Percentiles rank a stretch among this genome's conserved stretches.
These are phyloP conservation scores for Rhododendron griersonianum DNA, from an alignment of 148 eudicot genomes.

Conservation along the genomic window DNA sequence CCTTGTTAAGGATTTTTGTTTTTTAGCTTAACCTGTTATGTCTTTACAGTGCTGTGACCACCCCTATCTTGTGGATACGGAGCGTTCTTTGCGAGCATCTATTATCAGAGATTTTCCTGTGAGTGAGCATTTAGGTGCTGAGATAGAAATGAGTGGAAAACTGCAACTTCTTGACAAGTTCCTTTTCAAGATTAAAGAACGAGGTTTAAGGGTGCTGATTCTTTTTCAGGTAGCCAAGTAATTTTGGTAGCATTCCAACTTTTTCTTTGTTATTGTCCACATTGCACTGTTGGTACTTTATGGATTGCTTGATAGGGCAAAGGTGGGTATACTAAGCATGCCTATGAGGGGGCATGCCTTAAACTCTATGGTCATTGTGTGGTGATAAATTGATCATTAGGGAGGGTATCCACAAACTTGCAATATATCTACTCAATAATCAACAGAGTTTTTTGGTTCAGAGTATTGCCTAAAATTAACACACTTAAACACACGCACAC, in stretches of 20 bases:
- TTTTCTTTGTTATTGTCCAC: not conserved
- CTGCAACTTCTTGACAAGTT: constrained; percentile 57
- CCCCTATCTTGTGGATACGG: constrained; percentile 60
- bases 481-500: not conserved
- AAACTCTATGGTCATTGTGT: not conserved
- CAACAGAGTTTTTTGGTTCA: not conserved
- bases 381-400: not conserved
- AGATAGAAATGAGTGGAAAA: constrained; percentile 66
- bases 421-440: not conserved
- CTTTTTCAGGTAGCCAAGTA: constrained; percentile 57
- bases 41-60: constrained; percentile 81
- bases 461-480: constrained; percentile 1
- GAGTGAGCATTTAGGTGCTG: constrained; percentile 38
- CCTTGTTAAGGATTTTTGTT: not conserved
- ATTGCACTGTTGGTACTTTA: not conserved
- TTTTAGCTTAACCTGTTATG: not conserved
- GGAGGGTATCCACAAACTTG: not conserved
- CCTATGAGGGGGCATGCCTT: not conserved
- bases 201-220: constrained; percentile 52
- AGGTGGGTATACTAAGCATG: not conserved
- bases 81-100: constrained; percentile 33
- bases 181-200: constrained; percentile 42
- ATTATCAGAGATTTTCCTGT: constrained; percentile 22
- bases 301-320: not conserved
- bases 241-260: not conserved